A percentile compares a stretch with the other conserved stretches of the same genome.
Evolutionary conservation across 2,329 filamentous ascomycete genomes (phyloP).

Genomic region (Pseudogymnoascus sp.): DNA sequence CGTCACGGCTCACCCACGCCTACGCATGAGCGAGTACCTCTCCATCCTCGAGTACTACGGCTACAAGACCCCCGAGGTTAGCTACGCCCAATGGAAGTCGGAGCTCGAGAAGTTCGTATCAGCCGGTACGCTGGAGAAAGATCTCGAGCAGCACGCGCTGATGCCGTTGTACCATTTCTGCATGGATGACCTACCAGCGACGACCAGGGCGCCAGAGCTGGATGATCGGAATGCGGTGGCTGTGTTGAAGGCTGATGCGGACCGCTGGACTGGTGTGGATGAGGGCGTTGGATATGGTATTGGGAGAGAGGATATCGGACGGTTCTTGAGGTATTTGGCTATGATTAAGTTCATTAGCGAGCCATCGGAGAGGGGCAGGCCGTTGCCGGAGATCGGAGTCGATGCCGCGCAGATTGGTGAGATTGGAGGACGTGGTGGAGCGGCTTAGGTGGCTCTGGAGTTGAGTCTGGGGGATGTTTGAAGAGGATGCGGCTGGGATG

Average conservation of each 20-base stretch:
- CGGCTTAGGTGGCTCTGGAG: neutral
- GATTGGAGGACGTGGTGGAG: constrained; percentile 14
- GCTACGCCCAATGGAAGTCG: constrained; percentile 60
- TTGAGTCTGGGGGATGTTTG: constrained; percentile 22
- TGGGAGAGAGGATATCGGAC: constrained; percentile 15
- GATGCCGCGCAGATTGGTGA: constrained; percentile 10
- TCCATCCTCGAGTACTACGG: constrained; percentile 62
- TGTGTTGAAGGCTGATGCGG: constrained; percentile 53
- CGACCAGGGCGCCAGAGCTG: constrained; percentile 58
- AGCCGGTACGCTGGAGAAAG: constrained; percentile 38
- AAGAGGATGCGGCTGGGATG: neutral
- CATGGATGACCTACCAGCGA: constrained; percentile 54
- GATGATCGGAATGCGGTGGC: constrained; percentile 57
- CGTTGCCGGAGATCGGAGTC: constrained; percentile 12
- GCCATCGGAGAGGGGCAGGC: constrained; percentile 13
- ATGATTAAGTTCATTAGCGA: constrained; percentile 16
- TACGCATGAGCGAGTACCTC: constrained; percentile 70
- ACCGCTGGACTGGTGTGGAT: constrained; percentile 16
- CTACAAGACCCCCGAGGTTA: constrained; percentile 56
- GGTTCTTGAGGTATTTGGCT: constrained; percentile 16
- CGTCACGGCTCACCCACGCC: constrained; percentile 69
- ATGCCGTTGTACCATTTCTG: constrained; percentile 64
- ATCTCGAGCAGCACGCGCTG: constrained; percentile 56
- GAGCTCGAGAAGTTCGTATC: constrained; percentile 50
- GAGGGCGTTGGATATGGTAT: constrained; percentile 17